These are phyloP conservation scores for Entelexis sorbosivorans DNA, from an alignment of 1,139 yeast species.

Conservation along the genomic window DNA sequence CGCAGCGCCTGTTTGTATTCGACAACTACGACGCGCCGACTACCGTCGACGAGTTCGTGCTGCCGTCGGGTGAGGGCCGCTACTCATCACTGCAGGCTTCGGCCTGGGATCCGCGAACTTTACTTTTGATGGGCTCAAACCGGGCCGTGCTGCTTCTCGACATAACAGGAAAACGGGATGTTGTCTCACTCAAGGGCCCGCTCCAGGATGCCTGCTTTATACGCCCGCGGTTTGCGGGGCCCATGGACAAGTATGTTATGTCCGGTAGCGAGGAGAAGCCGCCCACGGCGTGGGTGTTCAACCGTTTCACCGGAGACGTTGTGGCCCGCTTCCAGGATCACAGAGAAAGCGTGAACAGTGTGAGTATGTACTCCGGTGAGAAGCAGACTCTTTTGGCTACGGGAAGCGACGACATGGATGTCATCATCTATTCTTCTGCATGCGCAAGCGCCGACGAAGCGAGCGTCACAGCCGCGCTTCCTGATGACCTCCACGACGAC, in stretches of 20 bases:
- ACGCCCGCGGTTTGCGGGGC: conserved; percentile 67
- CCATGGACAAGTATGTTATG: conserved; percentile 55
- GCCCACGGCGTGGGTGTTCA: conserved; percentile 53
- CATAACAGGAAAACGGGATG: conserved; percentile 60
- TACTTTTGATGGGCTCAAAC: conserved; percentile 53
- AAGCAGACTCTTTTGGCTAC: conserved; percentile 56
- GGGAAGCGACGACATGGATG: conserved; percentile 65
- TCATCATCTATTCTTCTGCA: conserved; percentile 18
- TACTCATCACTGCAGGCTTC: conserved; percentile 10
- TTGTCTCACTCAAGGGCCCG: conserved; percentile 24
- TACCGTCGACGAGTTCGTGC: neutral
- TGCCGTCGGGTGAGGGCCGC: neutral
- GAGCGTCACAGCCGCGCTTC: too few species aligned
- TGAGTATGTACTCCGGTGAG: conserved; percentile 51
- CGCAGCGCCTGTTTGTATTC: conserved; percentile 3
- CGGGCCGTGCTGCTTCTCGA: conserved; percentile 46
- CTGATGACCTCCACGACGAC: neutral
- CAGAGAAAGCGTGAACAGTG: conserved; percentile 54
- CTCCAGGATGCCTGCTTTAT: conserved; percentile 43
- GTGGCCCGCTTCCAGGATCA: conserved; percentile 59
- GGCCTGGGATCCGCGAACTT: conserved; percentile 12
- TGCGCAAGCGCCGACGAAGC: too few species aligned
- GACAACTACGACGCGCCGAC: neutral
- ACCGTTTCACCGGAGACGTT: conserved; percentile 58
- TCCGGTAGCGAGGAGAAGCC: conserved; percentile 83